Evolutionary conservation across 164 flowering plant species (phyloP).

Genomic region (Pachysandra terminalis): DNA sequence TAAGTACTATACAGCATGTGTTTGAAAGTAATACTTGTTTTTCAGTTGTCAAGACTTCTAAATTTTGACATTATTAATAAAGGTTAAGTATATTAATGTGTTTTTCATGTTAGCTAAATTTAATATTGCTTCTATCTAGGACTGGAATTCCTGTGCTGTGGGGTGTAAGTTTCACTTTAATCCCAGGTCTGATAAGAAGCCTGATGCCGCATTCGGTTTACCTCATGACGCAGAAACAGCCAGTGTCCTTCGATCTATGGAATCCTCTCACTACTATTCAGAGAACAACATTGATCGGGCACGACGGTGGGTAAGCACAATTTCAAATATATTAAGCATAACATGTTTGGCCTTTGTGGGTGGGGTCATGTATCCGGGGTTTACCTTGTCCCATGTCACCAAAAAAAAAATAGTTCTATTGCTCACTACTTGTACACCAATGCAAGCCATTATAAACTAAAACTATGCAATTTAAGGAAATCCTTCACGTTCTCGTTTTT

Average conservation of each 20-base stretch:
- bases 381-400: no score
- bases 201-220: conserved; percentile 79
- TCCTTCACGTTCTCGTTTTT: no score
- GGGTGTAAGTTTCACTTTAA: conserved; percentile 66
- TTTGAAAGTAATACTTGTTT: not conserved
- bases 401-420: no score
- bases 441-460: not conserved
- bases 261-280: conserved; percentile 75
- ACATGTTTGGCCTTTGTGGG: not conserved
- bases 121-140: conserved; percentile 37
- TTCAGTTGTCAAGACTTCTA: not conserved
- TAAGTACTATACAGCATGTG: not conserved
- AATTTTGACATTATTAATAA: not conserved
- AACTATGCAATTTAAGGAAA: not conserved
- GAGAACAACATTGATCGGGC: conserved; percentile 72
- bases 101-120: not conserved
- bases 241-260: conserved; percentile 83
- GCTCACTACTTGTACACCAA: not conserved
- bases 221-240: conserved; percentile 32
- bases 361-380: no score
- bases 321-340: conserved; percentile 15
- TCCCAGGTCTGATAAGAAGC: conserved; percentile 21
- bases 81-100: not conserved
- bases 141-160: conserved; percentile 65
- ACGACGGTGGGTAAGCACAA: conserved; percentile 99